Evolutionary conservation across 2,329 filamentous ascomycete species (phyloP).

Genomic region (Penicillium sp.): DNA sequence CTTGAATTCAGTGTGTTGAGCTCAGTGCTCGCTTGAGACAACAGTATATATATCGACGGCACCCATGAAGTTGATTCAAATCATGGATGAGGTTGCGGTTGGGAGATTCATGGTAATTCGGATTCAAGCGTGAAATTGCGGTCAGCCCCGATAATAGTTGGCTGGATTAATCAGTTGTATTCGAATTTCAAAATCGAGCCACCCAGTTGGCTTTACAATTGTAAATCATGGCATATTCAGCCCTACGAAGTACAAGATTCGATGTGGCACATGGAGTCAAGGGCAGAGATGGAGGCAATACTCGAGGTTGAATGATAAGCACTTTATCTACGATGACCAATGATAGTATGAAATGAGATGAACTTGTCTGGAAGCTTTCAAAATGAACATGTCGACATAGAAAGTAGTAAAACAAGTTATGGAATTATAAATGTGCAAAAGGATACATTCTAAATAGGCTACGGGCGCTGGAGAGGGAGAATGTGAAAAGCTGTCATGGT

Average conservation of each 20-base stretch:
- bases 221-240: not conserved
- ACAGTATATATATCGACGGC: not conserved
- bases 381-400: not conserved
- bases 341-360: not conserved
- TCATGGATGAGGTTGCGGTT: not conserved
- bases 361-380: not conserved
- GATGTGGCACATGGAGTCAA: not conserved
- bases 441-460: constrained; percentile 24
- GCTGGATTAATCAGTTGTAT: not conserved
- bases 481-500: constrained; percentile 31
- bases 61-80: not conserved
- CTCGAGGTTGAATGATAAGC: not conserved
- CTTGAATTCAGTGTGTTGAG: not conserved
- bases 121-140: not conserved
- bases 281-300: not conserved
- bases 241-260: not conserved
- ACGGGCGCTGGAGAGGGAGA: constrained; percentile 22
- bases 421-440: not conserved
- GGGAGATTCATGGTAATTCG: not conserved
- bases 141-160: not conserved
- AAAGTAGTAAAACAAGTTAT: not conserved
- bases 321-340: no score
- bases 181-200: not conserved
- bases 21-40: no score
- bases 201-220: not conserved